Conservation (phyloP, 352 stramenopile genomes). For the Phytopythium delawarense region DNA sequence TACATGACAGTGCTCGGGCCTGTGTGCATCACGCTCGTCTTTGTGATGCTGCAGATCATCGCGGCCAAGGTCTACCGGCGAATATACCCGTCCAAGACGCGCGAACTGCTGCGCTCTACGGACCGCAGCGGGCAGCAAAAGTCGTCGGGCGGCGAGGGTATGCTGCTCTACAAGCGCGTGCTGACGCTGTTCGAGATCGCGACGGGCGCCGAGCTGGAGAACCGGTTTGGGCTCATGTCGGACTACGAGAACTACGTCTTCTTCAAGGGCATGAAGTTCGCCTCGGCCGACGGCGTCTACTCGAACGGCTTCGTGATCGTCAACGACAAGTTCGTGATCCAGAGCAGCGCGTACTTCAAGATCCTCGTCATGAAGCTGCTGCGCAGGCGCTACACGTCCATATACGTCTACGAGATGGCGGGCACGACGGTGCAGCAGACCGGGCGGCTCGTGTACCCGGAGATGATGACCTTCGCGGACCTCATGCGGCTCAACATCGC, state of each 20-base stretch:
- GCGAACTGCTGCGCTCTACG: background rate
- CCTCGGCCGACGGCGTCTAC: constrained; percentile 29
- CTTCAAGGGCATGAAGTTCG: constrained; percentile 32
- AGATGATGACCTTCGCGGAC: constrained; percentile 19
- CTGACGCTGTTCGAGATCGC: constrained; percentile 28
- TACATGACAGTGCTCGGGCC: constrained; percentile 13
- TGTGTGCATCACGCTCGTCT: constrained; percentile 20
- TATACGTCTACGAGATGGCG: constrained; percentile 31
- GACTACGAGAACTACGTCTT: constrained; percentile 38
- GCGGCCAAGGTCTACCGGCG: constrained; percentile 23
- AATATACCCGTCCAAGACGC: constrained; percentile 12
- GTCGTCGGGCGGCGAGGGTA: background rate
- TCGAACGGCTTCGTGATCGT: constrained; percentile 33
- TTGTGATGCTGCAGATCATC: constrained; percentile 21
- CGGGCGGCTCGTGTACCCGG: constrained; percentile 23
- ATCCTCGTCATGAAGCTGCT: constrained; percentile 25
- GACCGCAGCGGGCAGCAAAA: background rate
- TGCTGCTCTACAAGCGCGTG: constrained; percentile 10
- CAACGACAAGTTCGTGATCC: constrained; percentile 27
- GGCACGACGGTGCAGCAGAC: constrained; percentile 28
- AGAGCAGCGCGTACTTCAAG: constrained; percentile 17
- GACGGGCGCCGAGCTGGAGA: constrained; percentile 16
- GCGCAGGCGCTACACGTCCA: constrained; percentile 10
- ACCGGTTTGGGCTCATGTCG: constrained; percentile 31
- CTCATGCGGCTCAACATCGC: constrained; percentile 18